A percentile compares a stretch with the other conserved stretches of the same genome.
Evolutionary conservation across 2,329 filamentous ascomycete genomes (phyloP).

Genomic region (Bipolaris oryzae): DNA sequence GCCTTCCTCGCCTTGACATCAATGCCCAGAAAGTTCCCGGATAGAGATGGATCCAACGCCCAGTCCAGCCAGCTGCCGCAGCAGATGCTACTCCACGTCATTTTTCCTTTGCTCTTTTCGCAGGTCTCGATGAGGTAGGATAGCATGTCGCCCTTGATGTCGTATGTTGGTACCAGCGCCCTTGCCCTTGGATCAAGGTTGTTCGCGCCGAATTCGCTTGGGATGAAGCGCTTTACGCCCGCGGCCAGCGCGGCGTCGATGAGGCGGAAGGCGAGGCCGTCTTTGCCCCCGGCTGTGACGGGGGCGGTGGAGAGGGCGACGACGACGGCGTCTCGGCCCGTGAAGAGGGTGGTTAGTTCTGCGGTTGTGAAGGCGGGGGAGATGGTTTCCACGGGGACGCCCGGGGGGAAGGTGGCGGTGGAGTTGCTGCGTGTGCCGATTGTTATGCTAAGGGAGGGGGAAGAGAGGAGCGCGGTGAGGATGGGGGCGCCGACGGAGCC

Average conservation of each 20-base stretch:
- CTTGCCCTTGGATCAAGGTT: constrained; percentile 39
- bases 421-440: constrained; percentile 41
- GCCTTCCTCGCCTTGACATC: constrained; percentile 25
- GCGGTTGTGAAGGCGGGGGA: constrained; percentile 31
- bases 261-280: constrained; percentile 34
- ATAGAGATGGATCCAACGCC: constrained; percentile 25
- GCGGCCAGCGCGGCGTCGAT: constrained; percentile 50
- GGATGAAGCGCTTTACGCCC: constrained; percentile 50
- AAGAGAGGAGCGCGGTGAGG: constrained; percentile 40
- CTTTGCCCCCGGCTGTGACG: constrained; percentile 25
- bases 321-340: constrained; percentile 48
- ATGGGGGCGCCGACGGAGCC: constrained; percentile 34
- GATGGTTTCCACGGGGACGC: constrained; percentile 35
- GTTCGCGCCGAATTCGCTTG: constrained; percentile 50
- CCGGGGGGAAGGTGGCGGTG: constrained; percentile 27
- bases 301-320: constrained; percentile 36
- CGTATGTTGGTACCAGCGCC: constrained; percentile 45
- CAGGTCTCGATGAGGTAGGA: constrained; percentile 42
- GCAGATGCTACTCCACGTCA: constrained; percentile 29
- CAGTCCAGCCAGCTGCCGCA: constrained; percentile 36
- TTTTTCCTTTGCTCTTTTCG: constrained; percentile 18
- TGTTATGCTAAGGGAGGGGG: constrained; percentile 43
- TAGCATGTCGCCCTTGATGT: constrained; percentile 43
- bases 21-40: constrained; percentile 30
- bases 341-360: constrained; percentile 42